Conservation (phyloP, 2,329 filamentous ascomycete species). For the Diplocarpon rosae region DNA sequence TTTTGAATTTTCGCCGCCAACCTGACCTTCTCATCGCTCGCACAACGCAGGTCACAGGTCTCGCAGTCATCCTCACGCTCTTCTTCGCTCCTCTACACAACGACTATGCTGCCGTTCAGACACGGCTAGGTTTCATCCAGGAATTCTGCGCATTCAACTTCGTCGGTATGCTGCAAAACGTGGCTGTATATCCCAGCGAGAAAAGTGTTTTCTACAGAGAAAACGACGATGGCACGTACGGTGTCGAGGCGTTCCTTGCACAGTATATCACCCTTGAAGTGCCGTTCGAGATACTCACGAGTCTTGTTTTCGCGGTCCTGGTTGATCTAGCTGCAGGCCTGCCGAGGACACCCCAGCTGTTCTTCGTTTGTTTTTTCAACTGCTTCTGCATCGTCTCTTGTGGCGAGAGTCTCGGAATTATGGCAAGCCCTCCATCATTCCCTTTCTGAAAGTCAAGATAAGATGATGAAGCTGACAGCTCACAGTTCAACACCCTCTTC, state of each 20-base stretch:
- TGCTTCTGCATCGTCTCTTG: constrained; percentile 64
- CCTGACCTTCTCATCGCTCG: constrained; percentile 53
- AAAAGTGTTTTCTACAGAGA: constrained; percentile 70
- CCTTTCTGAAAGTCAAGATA: neutral
- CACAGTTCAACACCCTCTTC: constrained; percentile 62
- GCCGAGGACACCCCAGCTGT: constrained; percentile 49
- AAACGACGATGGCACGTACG: constrained; percentile 62
- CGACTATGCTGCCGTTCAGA: constrained; percentile 61
- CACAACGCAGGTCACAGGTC: constrained; percentile 54
- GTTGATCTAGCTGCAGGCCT: constrained; percentile 55
- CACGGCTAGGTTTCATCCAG: constrained; percentile 62
- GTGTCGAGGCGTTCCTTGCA: constrained; percentile 58
- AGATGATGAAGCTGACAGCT: neutral
- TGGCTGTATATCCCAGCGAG: constrained; percentile 61
- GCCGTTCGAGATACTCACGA: constrained; percentile 58
- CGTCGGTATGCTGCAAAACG: constrained; percentile 70
- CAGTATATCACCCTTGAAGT: constrained; percentile 61
- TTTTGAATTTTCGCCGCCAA: constrained; percentile 59
- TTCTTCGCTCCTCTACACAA: constrained; percentile 63
- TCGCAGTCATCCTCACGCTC: constrained; percentile 51
- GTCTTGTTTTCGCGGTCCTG: constrained; percentile 54
- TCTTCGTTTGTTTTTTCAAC: constrained; percentile 56
- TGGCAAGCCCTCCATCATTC: constrained; percentile 27
- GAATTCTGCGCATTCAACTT: constrained; percentile 63
- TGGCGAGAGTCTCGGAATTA: constrained; percentile 66